These are phyloP conservation scores for Annulohypoxylon bovei DNA, from an alignment of 495 filamentous ascomycete species.

Conservation along the genomic window DNA sequence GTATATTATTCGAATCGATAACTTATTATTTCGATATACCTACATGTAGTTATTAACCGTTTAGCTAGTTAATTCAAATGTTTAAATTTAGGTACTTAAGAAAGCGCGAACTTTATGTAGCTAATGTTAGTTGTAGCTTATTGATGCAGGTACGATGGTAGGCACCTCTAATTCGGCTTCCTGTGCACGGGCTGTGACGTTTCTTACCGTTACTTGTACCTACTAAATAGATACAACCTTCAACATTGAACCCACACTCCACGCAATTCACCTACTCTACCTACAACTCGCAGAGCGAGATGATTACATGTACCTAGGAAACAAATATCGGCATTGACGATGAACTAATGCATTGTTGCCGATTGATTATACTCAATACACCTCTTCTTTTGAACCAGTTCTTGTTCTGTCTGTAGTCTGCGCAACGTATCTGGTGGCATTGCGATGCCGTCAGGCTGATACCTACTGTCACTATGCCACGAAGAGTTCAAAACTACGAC, in stretches of 20 bases:
- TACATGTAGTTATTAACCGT: too few species aligned
- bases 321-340: not conserved
- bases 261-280: too few species aligned
- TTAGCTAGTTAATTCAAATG: too few species aligned
- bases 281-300: not conserved
- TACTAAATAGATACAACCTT: not conserved
- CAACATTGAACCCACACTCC: too few species aligned
- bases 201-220: not conserved
- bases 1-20: too few species aligned
- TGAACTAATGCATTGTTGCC: not conserved
- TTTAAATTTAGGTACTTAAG: not conserved
- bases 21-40: too few species aligned
- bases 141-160: not conserved
- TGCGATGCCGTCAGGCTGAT: slow-evolving; percentile 7
- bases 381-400: not conserved
- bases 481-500: slow-evolving; percentile 61
- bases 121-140: not conserved
- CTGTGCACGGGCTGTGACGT: not conserved
- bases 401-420: not conserved
- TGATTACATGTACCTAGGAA: not conserved
- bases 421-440: slow-evolving; percentile 10
- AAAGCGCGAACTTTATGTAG: not conserved
- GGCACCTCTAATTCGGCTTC: not conserved
- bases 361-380: not conserved
- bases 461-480: slow-evolving; percentile 50